Percentiles rank a stretch among this genome's conserved stretches.
Evolutionary conservation across 306 rosid species (phyloP).

Genomic region (Medicago lupulina): DNA sequence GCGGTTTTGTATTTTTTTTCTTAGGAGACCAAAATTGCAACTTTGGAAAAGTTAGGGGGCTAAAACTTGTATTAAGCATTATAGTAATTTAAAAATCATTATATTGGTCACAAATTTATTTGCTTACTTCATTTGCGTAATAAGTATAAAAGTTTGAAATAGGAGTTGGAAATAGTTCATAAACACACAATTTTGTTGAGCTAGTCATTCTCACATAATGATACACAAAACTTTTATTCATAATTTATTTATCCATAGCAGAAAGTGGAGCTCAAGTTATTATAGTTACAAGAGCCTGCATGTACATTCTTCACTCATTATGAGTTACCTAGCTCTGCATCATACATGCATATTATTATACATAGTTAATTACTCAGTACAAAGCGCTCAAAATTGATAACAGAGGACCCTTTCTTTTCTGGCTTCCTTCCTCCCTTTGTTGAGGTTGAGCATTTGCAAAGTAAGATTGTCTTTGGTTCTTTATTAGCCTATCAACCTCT

Average conservation of each 20-base stretch:
- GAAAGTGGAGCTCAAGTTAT: constrained; percentile 6
- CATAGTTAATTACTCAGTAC: constrained; percentile 22
- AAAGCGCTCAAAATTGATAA: constrained; percentile 39
- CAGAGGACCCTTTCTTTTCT: background rate
- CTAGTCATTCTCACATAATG: too few species aligned
- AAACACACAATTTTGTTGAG: too few species aligned
- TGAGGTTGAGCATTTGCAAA: constrained; percentile 44
- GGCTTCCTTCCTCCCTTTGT: background rate
- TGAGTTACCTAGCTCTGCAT: constrained; percentile 3
- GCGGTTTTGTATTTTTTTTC: too few species aligned
- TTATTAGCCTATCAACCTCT: constrained; percentile 41
- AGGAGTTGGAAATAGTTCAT: too few species aligned
- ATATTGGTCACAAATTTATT: too few species aligned
- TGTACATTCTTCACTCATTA: background rate
- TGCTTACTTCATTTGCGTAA: too few species aligned
- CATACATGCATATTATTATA: background rate
- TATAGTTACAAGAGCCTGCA: background rate
- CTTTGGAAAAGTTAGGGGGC: too few species aligned
- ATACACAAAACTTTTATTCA: background rate
- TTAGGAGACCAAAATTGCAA: too few species aligned
- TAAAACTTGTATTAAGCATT: too few species aligned
- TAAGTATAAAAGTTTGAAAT: too few species aligned
- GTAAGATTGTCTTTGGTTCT: constrained; percentile 41
- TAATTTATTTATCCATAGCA: constrained; percentile 11
- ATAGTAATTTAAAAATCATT: too few species aligned